Evolutionary conservation across 768 basidiomycete species (phyloP).

Genomic region (Tricholoma bakamatsutake): DNA sequence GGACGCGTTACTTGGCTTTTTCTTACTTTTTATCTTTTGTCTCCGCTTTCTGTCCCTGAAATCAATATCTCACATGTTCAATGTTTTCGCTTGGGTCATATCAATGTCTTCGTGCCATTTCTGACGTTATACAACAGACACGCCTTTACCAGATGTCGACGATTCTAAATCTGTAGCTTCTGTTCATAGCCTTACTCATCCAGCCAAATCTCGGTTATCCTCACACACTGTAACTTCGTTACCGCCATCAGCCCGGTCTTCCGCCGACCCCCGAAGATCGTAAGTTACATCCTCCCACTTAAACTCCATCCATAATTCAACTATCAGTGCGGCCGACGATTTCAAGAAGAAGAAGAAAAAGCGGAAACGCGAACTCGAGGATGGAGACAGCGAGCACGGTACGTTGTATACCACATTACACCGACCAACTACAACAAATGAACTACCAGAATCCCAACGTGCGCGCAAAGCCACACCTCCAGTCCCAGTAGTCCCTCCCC

Average conservation of each 20-base stretch:
- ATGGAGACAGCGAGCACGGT: slow-evolving; percentile 68
- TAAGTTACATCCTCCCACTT: slow-evolving; percentile 26
- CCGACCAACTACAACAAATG: neutral
- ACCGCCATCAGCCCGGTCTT: slow-evolving; percentile 46
- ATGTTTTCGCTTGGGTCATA: no score
- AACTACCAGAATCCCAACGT: slow-evolving; percentile 40
- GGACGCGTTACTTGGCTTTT: slow-evolving; percentile 15
- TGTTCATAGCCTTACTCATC: slow-evolving; percentile 16
- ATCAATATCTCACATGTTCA: neutral
- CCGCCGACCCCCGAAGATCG: slow-evolving; percentile 60
- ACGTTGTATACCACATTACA: slow-evolving; percentile 10
- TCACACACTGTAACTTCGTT: slow-evolving; percentile 40
- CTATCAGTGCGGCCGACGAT: slow-evolving; percentile 37
- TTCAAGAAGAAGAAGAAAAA: slow-evolving; percentile 81
- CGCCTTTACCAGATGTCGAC: slow-evolving; percentile 47
- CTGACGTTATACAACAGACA: slow-evolving; percentile 21
- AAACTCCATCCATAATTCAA: neutral
- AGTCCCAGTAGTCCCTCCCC: slow-evolving; percentile 19
- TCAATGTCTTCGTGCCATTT: neutral
- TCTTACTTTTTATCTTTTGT: slow-evolving; percentile 5
- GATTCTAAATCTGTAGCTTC: slow-evolving; percentile 37
- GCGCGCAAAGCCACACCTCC: slow-evolving; percentile 58
- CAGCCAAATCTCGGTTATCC: slow-evolving; percentile 41
- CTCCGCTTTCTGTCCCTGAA: slow-evolving; percentile 1
- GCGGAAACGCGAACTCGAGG: slow-evolving; percentile 70